Evolutionary conservation across 2,329 filamentous ascomycete genomes (phyloP), one percentile per base, ranked within the genome.

Genomic region (Xylariaceae sp.): DNA sequence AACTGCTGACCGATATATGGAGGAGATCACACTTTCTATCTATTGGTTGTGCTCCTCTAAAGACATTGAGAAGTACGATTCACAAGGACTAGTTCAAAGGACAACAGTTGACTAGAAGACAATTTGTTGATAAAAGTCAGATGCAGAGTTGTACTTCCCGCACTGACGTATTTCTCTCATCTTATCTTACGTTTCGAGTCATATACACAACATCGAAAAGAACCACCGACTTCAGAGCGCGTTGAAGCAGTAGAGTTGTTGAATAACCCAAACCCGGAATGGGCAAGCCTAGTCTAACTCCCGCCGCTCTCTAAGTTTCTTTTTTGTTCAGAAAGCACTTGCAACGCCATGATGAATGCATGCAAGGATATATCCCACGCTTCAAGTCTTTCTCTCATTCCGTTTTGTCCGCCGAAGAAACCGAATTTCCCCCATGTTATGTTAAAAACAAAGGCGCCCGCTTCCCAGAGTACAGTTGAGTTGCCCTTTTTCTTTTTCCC

Each of bases 171-270:
- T 38, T 37, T 23, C 32, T 30, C 24, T 33, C 17, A 30, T 17
- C n/a, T 16, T 14, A 32, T 33, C 17, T 28, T 27, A 12, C 15
- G 9, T 24, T 38, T n/a, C n/a, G n/a, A n/a, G 34, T 30, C 43
- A 40, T 46, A 35, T 46, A 40, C 36, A 46, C 11, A 34, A 37
- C 28, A 34, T 36, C 21, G 7, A 16, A 33, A 24, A 36, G 17
- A 24, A 23, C 27, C 5, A 8, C 26, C 15, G n/a, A 9, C 39
- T 21, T 27, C 27, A 36, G 54, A 59, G 61, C 54, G 63, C 60
- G 63, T 66, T 66, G 63, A 66, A 66, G 63, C 63, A 58, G 59
- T 53, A 50, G 43, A 48, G 45, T 48, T 48, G 45, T 52, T 48
- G 48, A 54, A 54, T 53, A 41, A 48, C 54, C 52, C 42, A 48